These are phyloP conservation scores for Aspergillus jensenii DNA, from an alignment of 2,329 filamentous ascomycete species.

Conservation along the genomic window DNA sequence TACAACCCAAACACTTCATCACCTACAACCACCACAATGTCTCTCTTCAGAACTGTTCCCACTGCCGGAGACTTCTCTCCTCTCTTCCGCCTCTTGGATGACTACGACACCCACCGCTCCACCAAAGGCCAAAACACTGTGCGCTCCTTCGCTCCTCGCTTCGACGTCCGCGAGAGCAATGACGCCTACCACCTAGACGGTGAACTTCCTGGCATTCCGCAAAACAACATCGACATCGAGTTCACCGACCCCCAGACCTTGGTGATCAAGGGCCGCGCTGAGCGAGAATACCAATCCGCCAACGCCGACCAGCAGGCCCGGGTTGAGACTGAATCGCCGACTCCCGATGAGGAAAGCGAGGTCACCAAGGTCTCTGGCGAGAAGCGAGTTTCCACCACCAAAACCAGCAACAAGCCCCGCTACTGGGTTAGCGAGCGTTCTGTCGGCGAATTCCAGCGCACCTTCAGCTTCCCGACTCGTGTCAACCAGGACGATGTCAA, in stretches of 20 bases:
- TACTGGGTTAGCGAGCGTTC: constrained; percentile 63
- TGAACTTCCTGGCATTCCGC: constrained; percentile 49
- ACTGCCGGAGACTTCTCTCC: constrained; percentile 40
- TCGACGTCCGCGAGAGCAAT: constrained; percentile 48
- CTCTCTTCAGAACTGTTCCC: constrained; percentile 33
- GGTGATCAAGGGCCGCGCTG: constrained; percentile 45
- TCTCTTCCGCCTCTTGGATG: constrained; percentile 49
- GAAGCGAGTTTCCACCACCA: constrained; percentile 19
- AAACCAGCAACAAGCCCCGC: constrained; percentile 34
- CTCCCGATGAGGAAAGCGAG: constrained; percentile 13
- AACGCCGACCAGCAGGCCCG: constrained; percentile 26
- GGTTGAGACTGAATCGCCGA: constrained; percentile 26
- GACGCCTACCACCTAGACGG: constrained; percentile 49
- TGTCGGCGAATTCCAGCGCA: constrained; percentile 59
- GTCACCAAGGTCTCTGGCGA: constrained; percentile 32
- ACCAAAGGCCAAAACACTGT: constrained; percentile 16
- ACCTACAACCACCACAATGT: constrained; percentile 27
- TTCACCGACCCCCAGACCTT: constrained; percentile 50
- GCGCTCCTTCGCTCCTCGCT: constrained; percentile 44
- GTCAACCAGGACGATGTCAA: constrained; percentile 63
- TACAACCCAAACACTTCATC: background rate
- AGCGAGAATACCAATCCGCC: constrained; percentile 35
- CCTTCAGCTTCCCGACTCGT: constrained; percentile 58
- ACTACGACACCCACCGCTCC: constrained; percentile 40
- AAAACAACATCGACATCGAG: constrained; percentile 49